Conservation (phyloP, 345 rosid genomes). For the Eucalyptus regnans region DNA sequence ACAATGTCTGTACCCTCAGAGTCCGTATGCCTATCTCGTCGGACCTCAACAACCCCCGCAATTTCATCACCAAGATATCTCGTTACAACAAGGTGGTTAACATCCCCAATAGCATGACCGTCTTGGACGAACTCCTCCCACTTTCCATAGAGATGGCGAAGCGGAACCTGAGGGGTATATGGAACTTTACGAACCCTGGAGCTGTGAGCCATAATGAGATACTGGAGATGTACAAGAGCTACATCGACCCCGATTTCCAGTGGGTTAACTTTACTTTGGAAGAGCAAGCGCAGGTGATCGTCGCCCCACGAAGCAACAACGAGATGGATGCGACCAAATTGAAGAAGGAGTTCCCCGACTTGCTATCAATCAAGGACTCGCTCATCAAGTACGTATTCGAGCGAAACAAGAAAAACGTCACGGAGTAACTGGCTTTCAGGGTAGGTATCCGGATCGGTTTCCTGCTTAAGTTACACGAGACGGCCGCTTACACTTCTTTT, state of each 20-base stretch:
- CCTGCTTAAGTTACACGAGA: neutral
- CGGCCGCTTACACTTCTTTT: neutral
- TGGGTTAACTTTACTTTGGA: constrained; percentile 73
- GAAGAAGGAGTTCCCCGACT: constrained; percentile 79
- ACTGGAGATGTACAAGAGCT: constrained; percentile 86
- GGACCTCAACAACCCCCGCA: constrained; percentile 76
- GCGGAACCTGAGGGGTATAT: constrained; percentile 68
- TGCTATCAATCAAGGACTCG: constrained; percentile 76
- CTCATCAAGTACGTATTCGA: constrained; percentile 66
- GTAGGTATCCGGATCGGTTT: neutral
- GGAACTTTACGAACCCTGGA: constrained; percentile 96
- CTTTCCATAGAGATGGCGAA: constrained; percentile 90
- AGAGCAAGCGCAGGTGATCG: constrained; percentile 88
- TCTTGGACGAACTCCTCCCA: constrained; percentile 77
- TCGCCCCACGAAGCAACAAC: constrained; percentile 87
- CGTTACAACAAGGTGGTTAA: constrained; percentile 88
- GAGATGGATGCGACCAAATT: constrained; percentile 81
- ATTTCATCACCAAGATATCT: constrained; percentile 86
- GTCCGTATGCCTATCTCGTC: constrained; percentile 95
- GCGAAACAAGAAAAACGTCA: constrained; percentile 53
- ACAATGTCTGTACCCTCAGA: constrained; percentile 86
- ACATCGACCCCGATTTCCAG: constrained; percentile 52
- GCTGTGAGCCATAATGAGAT: constrained; percentile 89
- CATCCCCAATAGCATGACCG: constrained; percentile 91
- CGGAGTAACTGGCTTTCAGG: neutral